Percentiles rank a stretch among this genome's conserved stretches.
These are phyloP conservation scores for Hibiscus trionum DNA, from an alignment of 345 rosid genomes.

Conservation along the genomic window DNA sequence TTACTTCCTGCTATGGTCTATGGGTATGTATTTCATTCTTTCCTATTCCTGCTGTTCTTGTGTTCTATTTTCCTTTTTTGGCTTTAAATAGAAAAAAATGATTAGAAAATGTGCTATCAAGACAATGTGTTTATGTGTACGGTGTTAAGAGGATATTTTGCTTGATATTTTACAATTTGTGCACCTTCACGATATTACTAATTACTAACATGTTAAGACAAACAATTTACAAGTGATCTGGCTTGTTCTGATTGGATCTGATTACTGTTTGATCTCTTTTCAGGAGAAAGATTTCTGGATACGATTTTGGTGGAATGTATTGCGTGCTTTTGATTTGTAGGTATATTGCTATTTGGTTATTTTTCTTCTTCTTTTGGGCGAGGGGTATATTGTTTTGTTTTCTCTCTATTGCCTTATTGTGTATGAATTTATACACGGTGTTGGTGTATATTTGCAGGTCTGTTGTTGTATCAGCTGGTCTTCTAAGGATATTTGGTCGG, in stretches of 20 bases:
- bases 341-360: slow-evolving; percentile 29
- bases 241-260: not conserved
- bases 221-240: not conserved
- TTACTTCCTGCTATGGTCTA: slow-evolving; percentile 93
- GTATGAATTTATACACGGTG: not conserved
- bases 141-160: not conserved
- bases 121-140: not conserved
- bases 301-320: slow-evolving; percentile 92
- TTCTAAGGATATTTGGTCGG: slow-evolving; percentile 81
- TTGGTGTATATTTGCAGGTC: slow-evolving; percentile 33
- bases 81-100: not conserved
- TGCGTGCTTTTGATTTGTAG: slow-evolving; percentile 64
- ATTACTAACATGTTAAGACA: not conserved
- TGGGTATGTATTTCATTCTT: slow-evolving; percentile 46
- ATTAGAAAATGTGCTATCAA: not conserved
- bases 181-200: not conserved
- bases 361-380: not conserved
- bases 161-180: not conserved
- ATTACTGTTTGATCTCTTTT: slow-evolving; percentile 16
- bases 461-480: slow-evolving; percentile 89
- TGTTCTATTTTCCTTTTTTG: not conserved
- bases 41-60: not conserved
- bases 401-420: slow-evolving; percentile 3
- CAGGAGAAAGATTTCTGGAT: slow-evolving; percentile 95
- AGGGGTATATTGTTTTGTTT: not conserved